Base-by-base conservation (phyloP, 2,329 filamentous ascomycete genomes). In the Trichoderma aggressivum region DNA sequence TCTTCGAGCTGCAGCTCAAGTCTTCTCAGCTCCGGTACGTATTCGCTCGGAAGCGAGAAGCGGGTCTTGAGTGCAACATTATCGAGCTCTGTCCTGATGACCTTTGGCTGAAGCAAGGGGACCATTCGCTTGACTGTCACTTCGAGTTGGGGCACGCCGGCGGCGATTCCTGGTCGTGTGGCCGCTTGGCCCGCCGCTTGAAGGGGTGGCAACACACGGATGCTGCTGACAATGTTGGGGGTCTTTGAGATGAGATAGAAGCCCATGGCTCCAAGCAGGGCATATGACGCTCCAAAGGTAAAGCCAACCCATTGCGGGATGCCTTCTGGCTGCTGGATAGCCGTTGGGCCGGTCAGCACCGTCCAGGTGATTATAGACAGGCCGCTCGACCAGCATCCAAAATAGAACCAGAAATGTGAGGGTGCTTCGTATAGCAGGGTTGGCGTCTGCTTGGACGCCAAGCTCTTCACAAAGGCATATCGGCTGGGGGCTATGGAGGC, bases 341-440 rank as follows among this genome's bases (percentile, higher is more conserved):
- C 77, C 30, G 75, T 71, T 10, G 78, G 79, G 10, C 78, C 80
- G 18, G 81, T 82, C 63, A 81, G 71, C 11, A 72, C 74, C 5
- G 80, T 80, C 81, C 81, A 82, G 0, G 74, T 71, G 21, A 82
- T 72, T 34, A 82, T 78, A 8, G 76, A 86, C 26, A 84, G 72
- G 2, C 86, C 86, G 30, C 87, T 85, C 16, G 82, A 79, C 79
- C 90, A 90, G 77, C 88, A 88, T 59, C 87, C 86, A 74, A 87
- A 77, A 73, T 91, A 85, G 79, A 90, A 91, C 80, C 85, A 84
- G 70, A 86, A 86, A 76, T 92, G 90, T 1, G 89, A 89, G 16
- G 89, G 88, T 1, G 87, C 86, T 75, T 90, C 84, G 82, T 92
- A 93, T 56, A 93, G 83, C 3, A 87, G 80, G 8, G 90, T 89